Conservation (phyloP, 2,329 filamentous ascomycete species). For the Cytospora piceae region DNA sequence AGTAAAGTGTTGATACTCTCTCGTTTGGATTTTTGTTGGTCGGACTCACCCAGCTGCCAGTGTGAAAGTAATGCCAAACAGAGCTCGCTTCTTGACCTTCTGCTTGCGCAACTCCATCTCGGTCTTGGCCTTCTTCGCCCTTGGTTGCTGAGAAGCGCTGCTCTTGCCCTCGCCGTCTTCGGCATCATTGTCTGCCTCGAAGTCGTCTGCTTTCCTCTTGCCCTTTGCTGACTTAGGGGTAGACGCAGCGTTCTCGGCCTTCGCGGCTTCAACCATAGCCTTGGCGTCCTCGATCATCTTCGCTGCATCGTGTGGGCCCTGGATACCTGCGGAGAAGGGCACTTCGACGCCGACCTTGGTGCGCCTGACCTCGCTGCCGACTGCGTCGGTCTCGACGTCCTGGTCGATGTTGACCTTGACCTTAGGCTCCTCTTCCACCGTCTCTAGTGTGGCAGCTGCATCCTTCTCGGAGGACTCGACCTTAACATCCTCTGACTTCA, state of each 20-base stretch:
- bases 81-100: conserved; percentile 81
- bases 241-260: conserved; percentile 35
- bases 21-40: not conserved
- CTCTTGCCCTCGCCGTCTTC: conserved; percentile 41
- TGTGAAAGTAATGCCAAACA: conserved; percentile 84
- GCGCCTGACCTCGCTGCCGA: conserved; percentile 68
- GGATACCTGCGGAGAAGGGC: conserved; percentile 64
- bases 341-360: conserved; percentile 78
- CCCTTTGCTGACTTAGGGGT: conserved; percentile 48
- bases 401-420: conserved; percentile 74
- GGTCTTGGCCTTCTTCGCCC: conserved; percentile 78
- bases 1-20: conserved; percentile 13
- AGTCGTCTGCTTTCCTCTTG: conserved; percentile 77
- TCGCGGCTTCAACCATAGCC: conserved; percentile 78
- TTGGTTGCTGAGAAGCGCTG: conserved; percentile 46
- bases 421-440: conserved; percentile 59
- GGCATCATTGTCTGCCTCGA: conserved; percentile 62
- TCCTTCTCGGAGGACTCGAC: conserved; percentile 57
- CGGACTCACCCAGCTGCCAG: conserved; percentile 84
- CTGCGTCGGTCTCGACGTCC: conserved; percentile 56
- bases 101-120: conserved; percentile 83
- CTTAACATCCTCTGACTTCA: conserved; percentile 35
- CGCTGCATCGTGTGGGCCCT: conserved; percentile 75
- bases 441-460: conserved; percentile 51
- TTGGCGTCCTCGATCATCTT: conserved; percentile 86